Evolutionary conservation across 1,139 yeast genomes (phyloP).

Genomic region (Groenewaldozyma sp.): DNA sequence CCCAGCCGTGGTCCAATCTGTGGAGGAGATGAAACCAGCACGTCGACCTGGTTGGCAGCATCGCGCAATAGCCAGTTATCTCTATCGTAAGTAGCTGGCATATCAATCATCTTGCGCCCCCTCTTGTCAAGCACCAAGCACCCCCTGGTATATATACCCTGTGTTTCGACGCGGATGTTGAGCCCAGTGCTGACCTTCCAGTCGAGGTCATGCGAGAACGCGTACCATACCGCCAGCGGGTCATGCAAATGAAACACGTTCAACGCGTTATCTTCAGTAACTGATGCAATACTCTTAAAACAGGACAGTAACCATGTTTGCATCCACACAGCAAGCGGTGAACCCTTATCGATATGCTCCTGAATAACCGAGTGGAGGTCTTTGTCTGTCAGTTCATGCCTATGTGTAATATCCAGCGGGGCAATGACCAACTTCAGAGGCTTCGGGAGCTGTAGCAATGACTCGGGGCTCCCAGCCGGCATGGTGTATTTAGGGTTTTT

Average conservation of each 20-base stretch:
- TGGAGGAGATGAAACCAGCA: constrained; percentile 23
- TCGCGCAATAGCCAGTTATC: constrained; percentile 23
- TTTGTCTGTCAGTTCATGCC: constrained; percentile 23
- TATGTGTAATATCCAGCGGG: constrained; percentile 33
- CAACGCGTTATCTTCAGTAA: constrained; percentile 7
- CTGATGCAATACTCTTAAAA: constrained; percentile 24
- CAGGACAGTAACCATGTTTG: constrained; percentile 29
- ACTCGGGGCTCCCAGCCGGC: constrained; percentile 20
- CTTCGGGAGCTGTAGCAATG: constrained; percentile 12
- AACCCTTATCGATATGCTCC: constrained; percentile 14
- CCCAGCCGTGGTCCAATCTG: constrained; percentile 14
- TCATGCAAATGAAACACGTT: constrained; percentile 29
- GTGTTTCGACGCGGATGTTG: constrained; percentile 34
- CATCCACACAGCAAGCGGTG: constrained; percentile 31
- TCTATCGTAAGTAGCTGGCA: constrained; percentile 17
- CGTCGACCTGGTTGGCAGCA: constrained; percentile 24
- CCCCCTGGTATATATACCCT: constrained; percentile 33
- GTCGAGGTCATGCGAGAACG: constrained; percentile 16
- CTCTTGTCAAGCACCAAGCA: constrained; percentile 31
- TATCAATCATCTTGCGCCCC: constrained; percentile 22
- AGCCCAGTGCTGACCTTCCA: constrained; percentile 24
- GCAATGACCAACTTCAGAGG: constrained; percentile 28
- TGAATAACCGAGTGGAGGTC: constrained; percentile 15
- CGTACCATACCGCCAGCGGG: constrained; percentile 34
- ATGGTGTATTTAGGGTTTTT: constrained; percentile 23